Conservation (phyloP, 371 early-diverging fungal species). For the Rhizopus delemar region DNA sequence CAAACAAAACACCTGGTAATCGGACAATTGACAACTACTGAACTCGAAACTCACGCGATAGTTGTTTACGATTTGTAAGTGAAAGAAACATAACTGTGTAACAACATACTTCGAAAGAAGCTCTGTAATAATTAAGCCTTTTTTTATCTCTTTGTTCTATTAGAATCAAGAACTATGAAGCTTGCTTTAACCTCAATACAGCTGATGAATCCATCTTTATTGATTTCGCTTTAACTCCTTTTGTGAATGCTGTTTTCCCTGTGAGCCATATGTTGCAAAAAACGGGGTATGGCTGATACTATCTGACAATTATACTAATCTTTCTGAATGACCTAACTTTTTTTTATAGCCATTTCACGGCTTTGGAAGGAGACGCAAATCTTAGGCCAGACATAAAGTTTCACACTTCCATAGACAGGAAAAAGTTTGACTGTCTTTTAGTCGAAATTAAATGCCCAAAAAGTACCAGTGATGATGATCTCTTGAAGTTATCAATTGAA, state of each 20-base stretch:
- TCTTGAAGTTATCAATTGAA: constrained; percentile 11
- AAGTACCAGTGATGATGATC: constrained; percentile 11
- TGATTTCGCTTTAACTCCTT: constrained; percentile 14
- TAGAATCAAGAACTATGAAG: neutral
- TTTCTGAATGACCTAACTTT: constrained; percentile 5
- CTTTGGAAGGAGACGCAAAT: constrained; percentile 8
- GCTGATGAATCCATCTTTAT: constrained; percentile 14
- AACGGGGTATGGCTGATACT: constrained; percentile 12
- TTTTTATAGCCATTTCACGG: constrained; percentile 12
- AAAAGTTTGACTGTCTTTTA: constrained; percentile 9
- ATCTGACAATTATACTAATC: constrained; percentile 8
- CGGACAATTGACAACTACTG: constrained; percentile 13
- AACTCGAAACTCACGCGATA: constrained; percentile 15
- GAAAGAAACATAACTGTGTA: constrained; percentile 3
- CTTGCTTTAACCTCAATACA: constrained; percentile 6
- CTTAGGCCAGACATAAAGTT: constrained; percentile 11
- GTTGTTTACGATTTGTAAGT: constrained; percentile 19
- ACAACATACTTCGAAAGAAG: constrained; percentile 11
- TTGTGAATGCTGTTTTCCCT: constrained; percentile 16
- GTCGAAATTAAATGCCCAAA: constrained; percentile 12
- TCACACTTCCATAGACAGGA: constrained; percentile 4
- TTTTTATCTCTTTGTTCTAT: constrained; percentile 8
- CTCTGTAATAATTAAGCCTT: neutral
- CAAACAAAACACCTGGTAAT: constrained; percentile 22
- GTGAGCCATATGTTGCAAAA: constrained; percentile 8